phyloP scores from a whole-genome alignment of 805 yeast genomes.

The Teunomyces kruisii region DNA sequence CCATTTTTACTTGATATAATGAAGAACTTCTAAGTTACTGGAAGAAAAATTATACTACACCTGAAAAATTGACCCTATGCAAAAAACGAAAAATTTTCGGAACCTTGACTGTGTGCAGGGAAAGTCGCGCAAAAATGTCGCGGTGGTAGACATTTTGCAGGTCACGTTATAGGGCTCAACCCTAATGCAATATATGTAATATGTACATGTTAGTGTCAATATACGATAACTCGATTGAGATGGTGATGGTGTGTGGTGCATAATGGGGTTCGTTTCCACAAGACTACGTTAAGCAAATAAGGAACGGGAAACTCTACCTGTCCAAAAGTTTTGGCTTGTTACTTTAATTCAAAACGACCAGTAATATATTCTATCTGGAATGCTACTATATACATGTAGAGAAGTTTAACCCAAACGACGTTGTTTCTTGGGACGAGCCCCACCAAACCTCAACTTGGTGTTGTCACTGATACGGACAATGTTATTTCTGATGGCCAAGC shows the following conservation, averaged over 20 bases:
- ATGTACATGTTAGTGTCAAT: no score
- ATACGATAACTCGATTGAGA: no score
- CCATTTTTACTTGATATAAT: constrained; percentile 19
- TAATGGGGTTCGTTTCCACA: no score
- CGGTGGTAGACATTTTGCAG: neutral
- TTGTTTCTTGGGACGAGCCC: constrained; percentile 77
- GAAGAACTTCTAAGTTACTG: constrained; percentile 6
- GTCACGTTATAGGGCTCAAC: constrained; percentile 7
- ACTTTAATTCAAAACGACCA: neutral
- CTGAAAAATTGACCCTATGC: constrained; percentile 6
- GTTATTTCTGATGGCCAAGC: constrained; percentile 61
- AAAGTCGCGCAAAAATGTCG: neutral
- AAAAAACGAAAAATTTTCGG: constrained; percentile 14
- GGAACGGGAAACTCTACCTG: no score
- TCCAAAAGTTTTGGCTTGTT: no score
- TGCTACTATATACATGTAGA: constrained; percentile 8
- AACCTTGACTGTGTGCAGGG: constrained; percentile 1
- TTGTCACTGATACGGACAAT: constrained; percentile 73
- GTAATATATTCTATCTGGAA: constrained; percentile 3
- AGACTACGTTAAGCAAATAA: no score
- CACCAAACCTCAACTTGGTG: constrained; percentile 89
- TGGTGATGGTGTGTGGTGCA: no score
- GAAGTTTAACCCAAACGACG: constrained; percentile 57
- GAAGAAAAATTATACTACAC: constrained; percentile 4
- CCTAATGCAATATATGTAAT: constrained; percentile 3